These are phyloP conservation scores for Leccinum insolens DNA, from an alignment of 1,284 basidiomycete species.

Conservation along the genomic window DNA sequence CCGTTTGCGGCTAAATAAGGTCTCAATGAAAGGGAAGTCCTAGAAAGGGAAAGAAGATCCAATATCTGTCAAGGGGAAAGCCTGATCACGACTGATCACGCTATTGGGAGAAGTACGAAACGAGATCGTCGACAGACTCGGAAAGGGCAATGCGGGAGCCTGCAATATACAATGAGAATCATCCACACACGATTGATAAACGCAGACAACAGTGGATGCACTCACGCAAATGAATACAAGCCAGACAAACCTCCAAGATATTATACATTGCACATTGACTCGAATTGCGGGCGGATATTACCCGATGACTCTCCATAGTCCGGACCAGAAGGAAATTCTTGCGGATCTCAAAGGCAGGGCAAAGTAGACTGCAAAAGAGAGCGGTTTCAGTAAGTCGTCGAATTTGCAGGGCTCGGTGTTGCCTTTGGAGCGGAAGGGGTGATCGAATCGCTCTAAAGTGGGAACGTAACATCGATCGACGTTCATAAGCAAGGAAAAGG, in stretches of 20 bases:
- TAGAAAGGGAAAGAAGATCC: not conserved
- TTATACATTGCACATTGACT: not conserved
- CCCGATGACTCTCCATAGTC: not conserved
- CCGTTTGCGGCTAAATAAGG: not conserved
- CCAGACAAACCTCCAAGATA: not conserved
- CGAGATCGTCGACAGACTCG: not conserved
- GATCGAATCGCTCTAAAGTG: not conserved
- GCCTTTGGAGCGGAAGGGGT: not conserved
- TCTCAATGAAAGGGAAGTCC: not conserved
- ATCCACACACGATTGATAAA: not conserved
- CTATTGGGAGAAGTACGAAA: not conserved
- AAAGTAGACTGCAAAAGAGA: not conserved
- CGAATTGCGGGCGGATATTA: not conserved
- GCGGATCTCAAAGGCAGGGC: not conserved
- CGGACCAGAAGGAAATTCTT: not conserved
- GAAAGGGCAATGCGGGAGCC: conserved; percentile 13
- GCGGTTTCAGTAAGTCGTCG: not conserved
- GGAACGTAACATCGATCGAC: not conserved
- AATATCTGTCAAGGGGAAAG: not conserved
- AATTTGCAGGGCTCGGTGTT: not conserved
- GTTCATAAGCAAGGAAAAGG: not conserved
- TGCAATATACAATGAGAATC: too few relatives aligned
- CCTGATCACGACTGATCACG: not conserved
- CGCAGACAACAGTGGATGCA: not conserved
- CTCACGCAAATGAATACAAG: not conserved